Evolutionary conservation across 2,329 filamentous ascomycete genomes (phyloP), one percentile per base, ranked within the genome.

Genomic region (Juglanconis sp.): DNA sequence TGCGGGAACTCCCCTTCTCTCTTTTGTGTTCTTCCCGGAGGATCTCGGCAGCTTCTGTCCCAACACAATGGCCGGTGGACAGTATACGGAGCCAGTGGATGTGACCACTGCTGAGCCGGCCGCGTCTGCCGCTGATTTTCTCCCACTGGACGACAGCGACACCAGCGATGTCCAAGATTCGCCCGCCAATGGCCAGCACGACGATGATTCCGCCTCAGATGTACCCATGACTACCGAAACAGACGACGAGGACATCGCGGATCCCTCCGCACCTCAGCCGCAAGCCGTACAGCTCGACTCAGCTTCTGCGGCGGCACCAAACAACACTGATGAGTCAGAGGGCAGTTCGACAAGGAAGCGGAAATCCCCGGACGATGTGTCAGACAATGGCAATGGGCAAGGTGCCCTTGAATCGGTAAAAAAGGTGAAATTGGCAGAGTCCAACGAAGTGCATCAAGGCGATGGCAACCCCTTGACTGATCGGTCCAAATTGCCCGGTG

Each of bases 401-500:
- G 51, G 57, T 11, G 30, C 52, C 4, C 24, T 53, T 17, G 60
- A 58, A 31, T 35, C 60, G 5, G 8, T 60, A 15, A 74, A 74
- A 54, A 73, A 68, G 67, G 62, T 68, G 53, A 72, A 67, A 59
- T 44, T 73, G 60, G 65, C 61, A 48, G 54, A 55, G 38, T 56
- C 47, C 15, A 42, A 47, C 40, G 47, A 54, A 56, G 46, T 47
- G 38, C 48, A 48, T 52, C 57, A 60, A 53, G 58, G 47, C 55
- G 47, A 56, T 59, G 50, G 17, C 32, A 24, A 47, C 6, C n/a
- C 35, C 55, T n/a, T 24, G 49, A 55, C 11, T 56, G 61, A 72
- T 59, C 66, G 61, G 59, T 72, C 67, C 57, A 53, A 73, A 65
- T 77, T 87, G 59, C 83, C 86, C 69, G 77, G 79, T 66, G 83